phyloP scores from a whole-genome alignment of 352 stramenopile species.

The Globisporangium uncinulatum region DNA sequence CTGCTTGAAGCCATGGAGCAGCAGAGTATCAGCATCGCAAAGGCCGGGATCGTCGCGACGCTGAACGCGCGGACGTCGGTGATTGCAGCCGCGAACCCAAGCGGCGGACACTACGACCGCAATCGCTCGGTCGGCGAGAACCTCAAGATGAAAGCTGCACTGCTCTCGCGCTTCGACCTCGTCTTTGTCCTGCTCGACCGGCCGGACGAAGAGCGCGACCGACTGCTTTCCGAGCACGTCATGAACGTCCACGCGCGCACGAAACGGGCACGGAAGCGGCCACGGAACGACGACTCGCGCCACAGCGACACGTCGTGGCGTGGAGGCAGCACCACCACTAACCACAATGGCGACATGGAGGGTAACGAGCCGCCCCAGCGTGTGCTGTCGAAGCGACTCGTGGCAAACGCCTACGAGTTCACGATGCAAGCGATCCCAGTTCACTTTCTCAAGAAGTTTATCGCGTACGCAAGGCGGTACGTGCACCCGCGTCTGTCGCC shows the following conservation, averaged over 20 bases:
- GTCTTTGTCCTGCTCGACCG: slow-evolving; percentile 96
- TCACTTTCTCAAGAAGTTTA: slow-evolving; percentile 95
- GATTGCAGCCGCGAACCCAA: slow-evolving; percentile 96
- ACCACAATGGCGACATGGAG: slow-evolving; percentile 4
- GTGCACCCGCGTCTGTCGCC: slow-evolving; percentile 85
- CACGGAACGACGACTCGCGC: slow-evolving; percentile 9
- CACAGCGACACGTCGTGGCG: slow-evolving; percentile 17
- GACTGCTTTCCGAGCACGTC: slow-evolving; percentile 93
- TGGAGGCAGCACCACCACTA: not conserved
- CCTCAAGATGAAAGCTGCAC: slow-evolving; percentile 93
- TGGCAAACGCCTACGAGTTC: slow-evolving; percentile 41
- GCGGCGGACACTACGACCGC: slow-evolving; percentile 95
- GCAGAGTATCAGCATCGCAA: slow-evolving; percentile 95
- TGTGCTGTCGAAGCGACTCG: slow-evolving; percentile 45
- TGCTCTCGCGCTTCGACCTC: slow-evolving; percentile 97
- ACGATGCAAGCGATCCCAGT: slow-evolving; percentile 47
- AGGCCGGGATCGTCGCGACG: slow-evolving; percentile 91
- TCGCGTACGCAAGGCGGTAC: slow-evolving; percentile 95
- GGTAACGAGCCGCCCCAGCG: slow-evolving; percentile 3
- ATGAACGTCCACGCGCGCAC: slow-evolving; percentile 82
- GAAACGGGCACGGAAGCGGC: slow-evolving; percentile 28
- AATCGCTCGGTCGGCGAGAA: slow-evolving; percentile 94
- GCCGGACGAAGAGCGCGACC: slow-evolving; percentile 91
- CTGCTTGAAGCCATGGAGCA: slow-evolving; percentile 99
- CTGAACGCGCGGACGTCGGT: slow-evolving; percentile 94